phyloP scores from a whole-genome alignment of 139 green algal genomes.

The Closterium sp. region DNA sequence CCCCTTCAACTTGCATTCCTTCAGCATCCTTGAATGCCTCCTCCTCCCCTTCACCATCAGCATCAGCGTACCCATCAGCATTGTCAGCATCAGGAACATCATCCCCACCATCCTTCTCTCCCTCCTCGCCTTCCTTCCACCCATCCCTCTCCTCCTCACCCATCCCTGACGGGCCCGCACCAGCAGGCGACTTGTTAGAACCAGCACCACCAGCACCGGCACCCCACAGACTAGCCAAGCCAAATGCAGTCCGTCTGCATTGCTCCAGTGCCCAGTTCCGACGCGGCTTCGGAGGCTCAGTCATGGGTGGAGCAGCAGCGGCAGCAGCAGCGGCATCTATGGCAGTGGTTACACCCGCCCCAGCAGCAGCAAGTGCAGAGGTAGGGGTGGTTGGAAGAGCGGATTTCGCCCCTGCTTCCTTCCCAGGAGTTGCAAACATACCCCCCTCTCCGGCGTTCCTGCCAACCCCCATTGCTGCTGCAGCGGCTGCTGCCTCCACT shows the following conservation, averaged over 20 bases:
- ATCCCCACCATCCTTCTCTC: neutral
- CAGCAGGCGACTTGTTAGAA: neutral
- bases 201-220: neutral
- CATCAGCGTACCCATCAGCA: neutral
- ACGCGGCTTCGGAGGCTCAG: neutral
- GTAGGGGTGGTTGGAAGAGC: neutral
- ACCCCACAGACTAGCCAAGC: neutral
- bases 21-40: neutral
- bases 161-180: neutral
- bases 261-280: neutral
- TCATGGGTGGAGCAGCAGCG: neutral
- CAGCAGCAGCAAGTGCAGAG: neutral
- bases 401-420: neutral
- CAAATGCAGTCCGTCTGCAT: neutral
- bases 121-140: neutral
- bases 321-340: neutral
- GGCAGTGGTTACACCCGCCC: neutral
- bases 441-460: neutral
- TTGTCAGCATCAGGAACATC: neutral
- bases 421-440: neutral
- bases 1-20: neutral
- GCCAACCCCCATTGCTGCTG: neutral
- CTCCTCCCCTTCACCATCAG: neutral
- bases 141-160: neutral
- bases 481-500: neutral